These are phyloP conservation scores for Cavenderia fasciculata DNA, from an alignment of 78 protist species.

Conservation along the genomic window DNA sequence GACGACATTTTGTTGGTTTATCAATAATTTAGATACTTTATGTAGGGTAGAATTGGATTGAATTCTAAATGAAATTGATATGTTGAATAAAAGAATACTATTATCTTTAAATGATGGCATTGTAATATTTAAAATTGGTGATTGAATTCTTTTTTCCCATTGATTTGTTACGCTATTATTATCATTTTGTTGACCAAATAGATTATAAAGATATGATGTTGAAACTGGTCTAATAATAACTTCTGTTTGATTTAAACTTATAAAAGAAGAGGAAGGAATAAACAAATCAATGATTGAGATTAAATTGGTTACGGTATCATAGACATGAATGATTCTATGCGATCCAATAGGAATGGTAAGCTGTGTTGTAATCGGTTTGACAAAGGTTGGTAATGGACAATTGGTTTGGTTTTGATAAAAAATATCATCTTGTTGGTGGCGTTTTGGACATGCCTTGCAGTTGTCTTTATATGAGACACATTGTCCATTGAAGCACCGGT, in stretches of 20 bases:
- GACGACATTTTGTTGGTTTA: not conserved
- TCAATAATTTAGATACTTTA: not conserved
- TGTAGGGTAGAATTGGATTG: not conserved
- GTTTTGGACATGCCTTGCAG: too few species aligned
- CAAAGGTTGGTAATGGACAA: conserved; percentile 14
- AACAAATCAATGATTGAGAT: not conserved
- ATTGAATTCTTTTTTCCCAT: not conserved
- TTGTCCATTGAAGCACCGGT: conserved; percentile 26
- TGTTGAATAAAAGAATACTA: not conserved
- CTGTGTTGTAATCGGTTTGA: not conserved
- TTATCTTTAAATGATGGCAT: not conserved
- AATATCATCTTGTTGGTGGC: too few species aligned
- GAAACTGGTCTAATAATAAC: conserved; percentile 3
- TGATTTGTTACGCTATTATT: too few species aligned
- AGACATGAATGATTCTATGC: not conserved
- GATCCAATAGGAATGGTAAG: not conserved
- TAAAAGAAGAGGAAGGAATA: not conserved
- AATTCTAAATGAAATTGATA: not conserved
- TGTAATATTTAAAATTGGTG: conserved; percentile 19
- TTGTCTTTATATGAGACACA: not conserved
- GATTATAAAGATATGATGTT: conserved; percentile 4
- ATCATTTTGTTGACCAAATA: not conserved
- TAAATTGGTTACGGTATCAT: not conserved
- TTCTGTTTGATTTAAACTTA: not conserved
- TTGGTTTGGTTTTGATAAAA: too few species aligned